These are phyloP conservation scores for Phalaenopsis hybrid DNA, from an alignment of 116 monocot genomes.

Conservation along the genomic window DNA sequence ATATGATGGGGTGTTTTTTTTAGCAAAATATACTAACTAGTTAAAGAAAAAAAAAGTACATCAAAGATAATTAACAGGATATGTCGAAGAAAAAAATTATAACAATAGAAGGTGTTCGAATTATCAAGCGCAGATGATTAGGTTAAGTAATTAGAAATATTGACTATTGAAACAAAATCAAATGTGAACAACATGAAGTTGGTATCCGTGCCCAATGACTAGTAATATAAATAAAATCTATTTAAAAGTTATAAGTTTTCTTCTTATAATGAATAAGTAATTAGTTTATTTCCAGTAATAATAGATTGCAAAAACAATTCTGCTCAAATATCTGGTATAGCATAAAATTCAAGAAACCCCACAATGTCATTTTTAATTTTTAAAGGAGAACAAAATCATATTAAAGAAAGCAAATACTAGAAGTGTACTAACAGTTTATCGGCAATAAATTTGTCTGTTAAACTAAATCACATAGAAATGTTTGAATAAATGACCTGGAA, in stretches of 20 bases:
- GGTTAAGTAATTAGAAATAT: no score
- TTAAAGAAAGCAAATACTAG: background rate
- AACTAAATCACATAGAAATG: constrained; percentile 1
- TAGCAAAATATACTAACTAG: no score
- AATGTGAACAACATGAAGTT: background rate
- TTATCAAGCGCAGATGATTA: no score
- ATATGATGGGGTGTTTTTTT: no score
- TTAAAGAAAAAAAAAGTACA: no score
- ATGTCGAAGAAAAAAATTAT: no score
- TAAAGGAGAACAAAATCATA: background rate
- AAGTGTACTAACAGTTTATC: background rate
- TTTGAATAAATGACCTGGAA: constrained; percentile 48
- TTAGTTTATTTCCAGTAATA: background rate
- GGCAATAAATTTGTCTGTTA: background rate
- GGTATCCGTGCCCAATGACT: background rate
- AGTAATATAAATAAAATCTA: background rate
- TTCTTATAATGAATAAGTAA: background rate
- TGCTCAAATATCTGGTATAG: background rate
- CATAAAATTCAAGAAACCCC: background rate
- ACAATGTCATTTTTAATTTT: background rate
- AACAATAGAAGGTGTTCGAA: no score
- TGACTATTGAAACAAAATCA: no score
- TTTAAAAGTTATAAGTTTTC: background rate
- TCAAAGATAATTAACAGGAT: no score
- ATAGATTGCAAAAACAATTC: background rate